Percentiles rank a stretch among this genome's conserved stretches.
phyloP scores from a whole-genome alignment of 805 yeast species.

The Candida andamanensis region DNA sequence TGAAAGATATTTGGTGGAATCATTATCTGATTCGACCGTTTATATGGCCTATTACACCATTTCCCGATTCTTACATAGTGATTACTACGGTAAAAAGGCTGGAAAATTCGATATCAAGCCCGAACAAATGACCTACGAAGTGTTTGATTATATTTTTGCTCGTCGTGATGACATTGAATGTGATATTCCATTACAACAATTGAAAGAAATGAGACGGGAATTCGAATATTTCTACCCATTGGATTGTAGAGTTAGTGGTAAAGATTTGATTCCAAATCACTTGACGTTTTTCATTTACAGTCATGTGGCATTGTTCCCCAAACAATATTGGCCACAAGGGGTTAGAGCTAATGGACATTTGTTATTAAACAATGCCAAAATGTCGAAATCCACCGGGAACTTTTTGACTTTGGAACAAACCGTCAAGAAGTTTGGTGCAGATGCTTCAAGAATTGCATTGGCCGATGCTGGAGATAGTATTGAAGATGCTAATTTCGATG shows the following conservation, averaged over 20 bases:
- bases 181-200: conserved; percentile 60
- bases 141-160: conserved; percentile 84
- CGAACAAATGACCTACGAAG: conserved; percentile 87
- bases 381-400: conserved; percentile 98
- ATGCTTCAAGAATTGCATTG: conserved; percentile 92
- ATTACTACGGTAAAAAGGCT: conserved; percentile 69
- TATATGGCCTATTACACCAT: conserved; percentile 95
- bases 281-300: conserved; percentile 91
- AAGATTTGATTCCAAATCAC: conserved; percentile 96
- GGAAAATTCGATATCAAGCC: conserved; percentile 75
- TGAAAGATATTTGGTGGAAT: conserved; percentile 85
- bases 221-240: conserved; percentile 96
- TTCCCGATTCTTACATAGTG: conserved; percentile 78
- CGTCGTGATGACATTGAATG: conserved; percentile 55
- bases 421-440: conserved; percentile 90
- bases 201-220: conserved; percentile 79
- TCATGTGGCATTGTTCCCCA: conserved; percentile 90
- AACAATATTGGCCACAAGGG: conserved; percentile 89
- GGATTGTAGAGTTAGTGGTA: conserved; percentile 89
- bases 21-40: conserved; percentile 91
- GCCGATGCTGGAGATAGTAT: conserved; percentile 98
- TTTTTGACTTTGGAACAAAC: conserved; percentile 86
- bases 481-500: conserved; percentile 98
- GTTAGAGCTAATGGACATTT: conserved; percentile 94
- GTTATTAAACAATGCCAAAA: conserved; percentile 91